Conservation (phyloP, 2,329 filamentous ascomycete genomes). For the Neurospora sp. region DNA sequence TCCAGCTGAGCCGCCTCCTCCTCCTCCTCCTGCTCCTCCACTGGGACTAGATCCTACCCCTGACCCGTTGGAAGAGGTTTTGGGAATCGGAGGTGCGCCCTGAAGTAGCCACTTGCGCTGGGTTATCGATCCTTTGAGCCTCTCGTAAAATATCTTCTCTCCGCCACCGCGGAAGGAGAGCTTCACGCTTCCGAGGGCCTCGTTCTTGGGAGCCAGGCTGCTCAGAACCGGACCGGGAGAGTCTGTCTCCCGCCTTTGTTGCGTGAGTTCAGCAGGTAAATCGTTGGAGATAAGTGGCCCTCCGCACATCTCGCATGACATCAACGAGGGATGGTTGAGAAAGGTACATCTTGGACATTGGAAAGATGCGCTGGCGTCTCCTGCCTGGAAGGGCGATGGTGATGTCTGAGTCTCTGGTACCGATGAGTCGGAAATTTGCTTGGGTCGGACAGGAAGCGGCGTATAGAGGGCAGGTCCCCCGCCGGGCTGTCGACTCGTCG, state of each 20-base stretch:
- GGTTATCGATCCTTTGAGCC: constrained; percentile 75
- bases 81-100: constrained; percentile 78
- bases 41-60: constrained; percentile 5
- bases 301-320: constrained; percentile 84
- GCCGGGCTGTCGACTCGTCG: constrained; percentile 41
- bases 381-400: constrained; percentile 9
- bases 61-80: constrained; percentile 30
- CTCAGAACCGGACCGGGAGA: constrained; percentile 67
- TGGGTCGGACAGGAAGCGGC: constrained; percentile 24
- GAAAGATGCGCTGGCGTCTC: constrained; percentile 34
- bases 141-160: constrained; percentile 81
- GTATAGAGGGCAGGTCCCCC: constrained; percentile 15
- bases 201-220: constrained; percentile 25
- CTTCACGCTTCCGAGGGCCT: constrained; percentile 69
- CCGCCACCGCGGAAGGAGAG: constrained; percentile 85
- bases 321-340: constrained; percentile 77
- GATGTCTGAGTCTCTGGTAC: constrained; percentile 2
- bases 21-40: not conserved
- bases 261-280: constrained; percentile 29
- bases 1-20: constrained; percentile 4
- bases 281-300: constrained; percentile 56
- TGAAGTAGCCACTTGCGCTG: constrained; percentile 95
- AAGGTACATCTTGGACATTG: constrained; percentile 88
- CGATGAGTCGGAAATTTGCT: constrained; percentile 10
- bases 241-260: constrained; percentile 44